phyloP scores from a whole-genome alignment of 2,329 filamentous ascomycete species.

The Samsoniella hepiali region DNA sequence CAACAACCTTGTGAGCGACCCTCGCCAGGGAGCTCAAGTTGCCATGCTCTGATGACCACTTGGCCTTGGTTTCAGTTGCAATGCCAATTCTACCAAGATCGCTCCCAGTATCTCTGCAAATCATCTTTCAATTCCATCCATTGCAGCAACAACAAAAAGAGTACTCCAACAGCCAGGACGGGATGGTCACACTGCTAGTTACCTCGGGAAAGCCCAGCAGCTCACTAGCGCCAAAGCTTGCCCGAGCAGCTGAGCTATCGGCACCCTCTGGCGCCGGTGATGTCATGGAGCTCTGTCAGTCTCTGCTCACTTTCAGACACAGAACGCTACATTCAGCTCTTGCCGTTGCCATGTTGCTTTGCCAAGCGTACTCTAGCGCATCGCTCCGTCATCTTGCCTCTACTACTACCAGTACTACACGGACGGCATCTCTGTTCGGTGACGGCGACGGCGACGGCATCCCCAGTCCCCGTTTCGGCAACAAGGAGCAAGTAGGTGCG shows the following conservation, averaged over 20 bases:
- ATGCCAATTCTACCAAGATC: too few relatives aligned
- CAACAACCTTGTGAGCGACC: too few relatives aligned
- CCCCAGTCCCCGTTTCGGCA: neutral
- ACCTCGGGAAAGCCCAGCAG: constrained; percentile 5
- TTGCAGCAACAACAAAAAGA: neutral
- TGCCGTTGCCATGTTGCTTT: neutral
- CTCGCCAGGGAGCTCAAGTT: too few relatives aligned
- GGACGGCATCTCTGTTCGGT: neutral
- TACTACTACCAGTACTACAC: neutral
- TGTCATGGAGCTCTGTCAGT: constrained; percentile 10
- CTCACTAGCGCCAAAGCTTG: constrained; percentile 9
- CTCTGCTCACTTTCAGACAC: neutral
- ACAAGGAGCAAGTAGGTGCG: neutral
- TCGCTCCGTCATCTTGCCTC: neutral
- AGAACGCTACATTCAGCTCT: neutral
- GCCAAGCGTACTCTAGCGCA: neutral
- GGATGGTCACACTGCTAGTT: neutral
- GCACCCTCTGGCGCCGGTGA: neutral
- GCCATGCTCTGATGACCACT: too few relatives aligned
- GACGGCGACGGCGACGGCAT: neutral
- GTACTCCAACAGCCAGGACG: neutral
- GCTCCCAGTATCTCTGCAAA: too few relatives aligned
- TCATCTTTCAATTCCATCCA: neutral
- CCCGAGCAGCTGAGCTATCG: neutral
- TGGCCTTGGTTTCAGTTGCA: too few relatives aligned